Evolutionary conservation across 192 early-diverging fungal genomes (phyloP), one percentile per base, ranked within the genome.

Genomic region (Jimgerdemannia flammicorona): DNA sequence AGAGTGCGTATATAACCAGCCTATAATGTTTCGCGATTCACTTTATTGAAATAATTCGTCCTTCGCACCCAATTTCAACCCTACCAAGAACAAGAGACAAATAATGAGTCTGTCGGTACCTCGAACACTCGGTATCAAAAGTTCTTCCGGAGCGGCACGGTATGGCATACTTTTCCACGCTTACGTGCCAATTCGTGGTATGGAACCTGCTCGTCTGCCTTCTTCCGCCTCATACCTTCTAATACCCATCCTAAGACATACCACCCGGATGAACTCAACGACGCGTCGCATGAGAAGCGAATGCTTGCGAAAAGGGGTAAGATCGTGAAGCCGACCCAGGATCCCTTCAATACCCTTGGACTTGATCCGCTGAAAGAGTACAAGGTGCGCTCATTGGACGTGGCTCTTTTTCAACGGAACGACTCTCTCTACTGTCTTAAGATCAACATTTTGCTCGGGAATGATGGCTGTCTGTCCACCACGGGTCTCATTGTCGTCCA

Each of bases 301-400:
- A 74, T 80, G 43, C 78, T 77, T 43, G 72, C 73, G 29, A 77
- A 74, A 17, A 75, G 81, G 44, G 69, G 69, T 11, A 67, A 42
- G 42, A 40, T 64, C 2, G 44, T 14, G 3, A 65, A 41, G 19
- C 77, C 77, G 39, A 70, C 72, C 43, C 69, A 75, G 70, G 84
- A 85, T 79, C 79, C 79, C 14, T 85, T 85, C 74, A 72, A 83
- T 42, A 67, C 44, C 4, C 75, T 85, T 20, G 77, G 77, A 7
- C 69, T 85, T 19, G 69, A 85, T 73, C 84, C 84, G 19, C 82
- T 85, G 44, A 66, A 77, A 18, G 84, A 85, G 83, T 85, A 85
- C 49, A 85, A 85, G 65, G 76, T 73, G 66, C 67, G 67, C 4
- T 11, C n/a, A 41, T 10, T 59, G 14, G 14, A 59, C 14, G 49